phyloP scores from a whole-genome alignment of 1,284 basidiomycete genomes.

The Gomphus bonarii region DNA sequence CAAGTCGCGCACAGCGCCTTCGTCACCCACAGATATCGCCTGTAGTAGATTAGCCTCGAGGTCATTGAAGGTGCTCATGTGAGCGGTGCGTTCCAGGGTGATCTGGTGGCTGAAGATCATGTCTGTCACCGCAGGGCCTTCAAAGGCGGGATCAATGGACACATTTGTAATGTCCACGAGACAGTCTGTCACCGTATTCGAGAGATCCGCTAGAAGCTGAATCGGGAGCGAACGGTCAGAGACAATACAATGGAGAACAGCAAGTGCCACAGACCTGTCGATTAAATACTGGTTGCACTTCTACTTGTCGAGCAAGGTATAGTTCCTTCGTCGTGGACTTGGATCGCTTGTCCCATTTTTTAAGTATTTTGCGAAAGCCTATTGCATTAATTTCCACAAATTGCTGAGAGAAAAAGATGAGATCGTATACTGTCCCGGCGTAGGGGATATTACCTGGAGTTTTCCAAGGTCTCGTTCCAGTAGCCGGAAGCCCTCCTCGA shows the following conservation, averaged over 20 bases:
- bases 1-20: slow-evolving; percentile 54
- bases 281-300: slow-evolving; percentile 97
- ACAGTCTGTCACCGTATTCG: slow-evolving; percentile 91
- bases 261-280: slow-evolving; percentile 56
- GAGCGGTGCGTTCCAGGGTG: slow-evolving; percentile 47
- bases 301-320: slow-evolving; percentile 94
- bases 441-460: slow-evolving; percentile 57
- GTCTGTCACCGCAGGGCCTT: slow-evolving; percentile 38
- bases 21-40: slow-evolving; percentile 55
- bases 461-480: slow-evolving; percentile 96
- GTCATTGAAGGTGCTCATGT: slow-evolving; percentile 72
- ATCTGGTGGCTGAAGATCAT: slow-evolving; percentile 64
- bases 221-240: background rate
- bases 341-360: slow-evolving; percentile 98
- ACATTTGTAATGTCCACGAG: slow-evolving; percentile 86
- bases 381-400: slow-evolving; percentile 98
- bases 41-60: slow-evolving; percentile 79
- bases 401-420: slow-evolving; percentile 42
- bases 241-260: background rate
- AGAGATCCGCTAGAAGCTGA: slow-evolving; percentile 88
- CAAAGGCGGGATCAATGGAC: slow-evolving; percentile 62
- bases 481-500: slow-evolving; percentile 92
- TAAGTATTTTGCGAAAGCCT: slow-evolving; percentile 95
- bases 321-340: slow-evolving; percentile 94
- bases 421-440: background rate